Conservation (phyloP, 257 asterid genomes). For the Paraleonurus japonicus region DNA sequence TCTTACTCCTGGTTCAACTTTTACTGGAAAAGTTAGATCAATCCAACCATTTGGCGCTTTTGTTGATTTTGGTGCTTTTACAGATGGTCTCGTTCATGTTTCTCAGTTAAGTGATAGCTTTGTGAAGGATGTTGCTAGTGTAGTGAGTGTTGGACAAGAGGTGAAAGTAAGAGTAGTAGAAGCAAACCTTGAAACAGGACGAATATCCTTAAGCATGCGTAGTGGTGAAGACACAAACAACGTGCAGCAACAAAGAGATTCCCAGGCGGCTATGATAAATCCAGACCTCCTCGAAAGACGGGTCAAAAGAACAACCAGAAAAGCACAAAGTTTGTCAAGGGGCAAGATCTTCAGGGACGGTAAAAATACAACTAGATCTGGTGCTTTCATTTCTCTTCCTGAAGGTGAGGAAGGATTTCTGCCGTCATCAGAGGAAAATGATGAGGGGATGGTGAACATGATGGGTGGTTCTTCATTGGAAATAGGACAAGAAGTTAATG, state of each 20-base stretch:
- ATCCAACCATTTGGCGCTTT: conserved; percentile 98
- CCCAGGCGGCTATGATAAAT: conserved; percentile 42
- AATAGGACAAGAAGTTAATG: conserved; percentile 82
- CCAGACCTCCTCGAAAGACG: conserved; percentile 64
- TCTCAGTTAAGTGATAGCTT: conserved; percentile 76
- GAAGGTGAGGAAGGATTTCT: conserved; percentile 98
- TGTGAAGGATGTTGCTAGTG: conserved; percentile 80
- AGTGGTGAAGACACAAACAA: conserved; percentile 49
- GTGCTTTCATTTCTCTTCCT: conserved; percentile 88
- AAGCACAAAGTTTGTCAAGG: conserved; percentile 65
- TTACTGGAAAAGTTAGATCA: conserved; percentile 83
- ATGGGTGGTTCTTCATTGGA: conserved; percentile 75
- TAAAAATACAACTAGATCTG: conserved; percentile 69
- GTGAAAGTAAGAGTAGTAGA: conserved; percentile 84
- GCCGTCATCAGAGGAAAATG: conserved; percentile 74
- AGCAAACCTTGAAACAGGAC: conserved; percentile 66
- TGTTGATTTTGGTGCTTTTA: conserved; percentile 93
- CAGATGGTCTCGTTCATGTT: conserved; percentile 97
- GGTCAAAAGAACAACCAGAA: conserved; percentile 50
- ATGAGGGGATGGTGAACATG: conserved; percentile 55
- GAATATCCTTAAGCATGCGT: conserved; percentile 94
- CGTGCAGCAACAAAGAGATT: conserved; percentile 49
- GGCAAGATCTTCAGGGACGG: conserved; percentile 84
- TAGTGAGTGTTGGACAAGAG: conserved; percentile 91
- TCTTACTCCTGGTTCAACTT: conserved; percentile 79